Percentiles rank a stretch among this genome's conserved stretches.
phyloP scores from a whole-genome alignment of 192 early-diverging fungal species.

The Coemansia sp. region DNA sequence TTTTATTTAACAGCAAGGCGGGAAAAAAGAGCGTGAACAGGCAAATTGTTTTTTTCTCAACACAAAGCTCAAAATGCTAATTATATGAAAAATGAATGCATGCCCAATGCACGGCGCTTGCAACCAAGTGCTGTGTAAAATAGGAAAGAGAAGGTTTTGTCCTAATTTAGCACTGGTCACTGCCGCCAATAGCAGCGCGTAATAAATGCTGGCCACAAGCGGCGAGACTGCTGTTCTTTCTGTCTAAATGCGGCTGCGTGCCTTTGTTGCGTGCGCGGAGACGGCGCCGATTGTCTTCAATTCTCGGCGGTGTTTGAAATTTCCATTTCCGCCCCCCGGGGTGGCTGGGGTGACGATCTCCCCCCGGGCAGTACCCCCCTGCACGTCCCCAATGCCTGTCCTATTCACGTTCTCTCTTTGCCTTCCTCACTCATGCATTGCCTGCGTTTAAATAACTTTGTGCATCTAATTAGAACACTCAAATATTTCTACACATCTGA shows the following conservation, averaged over 20 bases:
- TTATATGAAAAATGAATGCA: constrained; percentile 52
- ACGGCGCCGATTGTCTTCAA: constrained; percentile 5
- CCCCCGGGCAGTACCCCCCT: too few species aligned
- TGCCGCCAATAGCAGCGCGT: too few species aligned
- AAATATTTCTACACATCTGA: too few species aligned
- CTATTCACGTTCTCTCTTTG: background rate
- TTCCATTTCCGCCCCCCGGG: background rate
- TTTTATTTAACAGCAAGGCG: constrained; percentile 2
- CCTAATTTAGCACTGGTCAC: too few species aligned
- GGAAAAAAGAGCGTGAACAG: constrained; percentile 12
- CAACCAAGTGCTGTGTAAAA: constrained; percentile 21
- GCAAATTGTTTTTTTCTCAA: constrained; percentile 15
- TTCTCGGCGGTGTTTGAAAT: constrained; percentile 9
- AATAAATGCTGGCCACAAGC: too few species aligned
- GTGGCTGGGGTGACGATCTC: too few species aligned
- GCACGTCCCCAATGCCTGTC: too few species aligned
- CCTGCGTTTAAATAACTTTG: constrained; percentile 3
- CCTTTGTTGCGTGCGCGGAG: constrained; percentile 5
- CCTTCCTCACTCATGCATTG: background rate
- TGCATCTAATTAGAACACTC: constrained; percentile 7
- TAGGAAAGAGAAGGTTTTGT: constrained; percentile 3
- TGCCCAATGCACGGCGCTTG: constrained; percentile 31
- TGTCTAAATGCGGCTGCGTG: too few species aligned
- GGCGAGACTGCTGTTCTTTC: too few species aligned
- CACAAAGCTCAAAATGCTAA: constrained; percentile 40